Percentiles rank a stretch among this genome's conserved stretches.
phyloP scores from a whole-genome alignment of 2,329 filamentous ascomycete species.

The Fusarium tanahbumbuense region DNA sequence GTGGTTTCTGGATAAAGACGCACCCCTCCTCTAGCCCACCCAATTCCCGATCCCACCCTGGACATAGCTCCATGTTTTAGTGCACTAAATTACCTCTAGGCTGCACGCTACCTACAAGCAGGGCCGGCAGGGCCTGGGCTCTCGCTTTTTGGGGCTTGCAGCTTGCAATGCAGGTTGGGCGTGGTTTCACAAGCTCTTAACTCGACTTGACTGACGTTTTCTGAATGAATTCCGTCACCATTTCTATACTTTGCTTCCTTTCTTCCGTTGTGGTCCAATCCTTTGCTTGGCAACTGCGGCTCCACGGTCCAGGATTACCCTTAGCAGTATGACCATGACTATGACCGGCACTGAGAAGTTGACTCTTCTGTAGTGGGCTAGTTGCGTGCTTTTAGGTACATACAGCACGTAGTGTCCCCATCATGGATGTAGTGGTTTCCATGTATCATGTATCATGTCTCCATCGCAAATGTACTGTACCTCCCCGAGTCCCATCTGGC shows the following conservation, averaged over 20 bases:
- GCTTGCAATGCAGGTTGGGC: neutral
- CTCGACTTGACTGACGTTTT: slow-evolving; percentile 8
- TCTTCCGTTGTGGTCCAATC: slow-evolving; percentile 12
- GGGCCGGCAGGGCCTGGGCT: slow-evolving; percentile 19
- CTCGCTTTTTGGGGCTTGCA: slow-evolving; percentile 1
- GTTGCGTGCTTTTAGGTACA: slow-evolving; percentile 29
- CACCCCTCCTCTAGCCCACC: slow-evolving; percentile 32
- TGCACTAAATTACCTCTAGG: neutral
- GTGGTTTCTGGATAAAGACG: slow-evolving; percentile 6
- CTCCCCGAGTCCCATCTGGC: neutral
- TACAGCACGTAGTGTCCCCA: slow-evolving; percentile 34
- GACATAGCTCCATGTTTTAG: neutral
- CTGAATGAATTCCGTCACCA: slow-evolving; percentile 37
- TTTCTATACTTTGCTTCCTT: slow-evolving; percentile 13
- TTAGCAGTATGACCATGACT: neutral
- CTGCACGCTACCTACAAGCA: slow-evolving; percentile 5
- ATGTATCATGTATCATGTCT: slow-evolving; percentile 40
- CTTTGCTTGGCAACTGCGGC: slow-evolving; percentile 13
- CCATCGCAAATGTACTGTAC: slow-evolving; percentile 32
- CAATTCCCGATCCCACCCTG: slow-evolving; percentile 38
- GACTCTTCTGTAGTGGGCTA: slow-evolving; percentile 19
- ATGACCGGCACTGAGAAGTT: slow-evolving; percentile 25
- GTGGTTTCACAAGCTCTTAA: neutral
- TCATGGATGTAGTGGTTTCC: slow-evolving; percentile 17
- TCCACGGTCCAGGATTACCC: slow-evolving; percentile 13